These are phyloP conservation scores for Xylaria cubensis DNA, from an alignment of 495 filamentous ascomycete species.

Conservation along the genomic window DNA sequence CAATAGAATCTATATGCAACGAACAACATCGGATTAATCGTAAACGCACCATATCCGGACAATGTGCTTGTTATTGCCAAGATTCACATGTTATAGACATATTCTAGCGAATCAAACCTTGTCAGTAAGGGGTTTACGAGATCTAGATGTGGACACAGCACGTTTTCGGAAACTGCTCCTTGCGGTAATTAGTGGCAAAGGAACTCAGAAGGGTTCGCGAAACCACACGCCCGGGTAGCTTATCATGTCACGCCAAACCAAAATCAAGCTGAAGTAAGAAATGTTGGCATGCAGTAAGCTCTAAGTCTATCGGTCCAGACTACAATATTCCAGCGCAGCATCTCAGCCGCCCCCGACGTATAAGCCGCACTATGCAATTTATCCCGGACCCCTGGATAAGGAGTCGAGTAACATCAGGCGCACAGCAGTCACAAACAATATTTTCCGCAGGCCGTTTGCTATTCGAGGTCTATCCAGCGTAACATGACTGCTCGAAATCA, in stretches of 20 bases:
- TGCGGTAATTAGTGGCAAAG: neutral
- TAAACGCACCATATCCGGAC: neutral
- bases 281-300: neutral
- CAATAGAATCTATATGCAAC: neutral
- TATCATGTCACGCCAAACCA: slow-evolving; percentile 1
- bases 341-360: slow-evolving; percentile 2
- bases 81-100: neutral
- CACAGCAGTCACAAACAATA: neutral
- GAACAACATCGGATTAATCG: neutral
- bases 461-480: slow-evolving; percentile 16
- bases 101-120: neutral
- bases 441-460: neutral
- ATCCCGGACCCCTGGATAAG: slow-evolving; percentile 20
- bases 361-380: slow-evolving; percentile 10
- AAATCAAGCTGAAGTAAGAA: neutral
- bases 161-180: slow-evolving; percentile 3
- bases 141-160: neutral
- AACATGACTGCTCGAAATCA: slow-evolving; percentile 30
- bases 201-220: slow-evolving; percentile 1
- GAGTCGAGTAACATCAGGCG: slow-evolving; percentile 11
- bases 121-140: neutral
- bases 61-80: neutral
- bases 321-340: neutral
- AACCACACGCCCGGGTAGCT: neutral
- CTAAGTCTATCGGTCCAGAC: neutral